phyloP scores from a whole-genome alignment of 1,284 basidiomycete species.

The Marasmius tenuissimus region DNA sequence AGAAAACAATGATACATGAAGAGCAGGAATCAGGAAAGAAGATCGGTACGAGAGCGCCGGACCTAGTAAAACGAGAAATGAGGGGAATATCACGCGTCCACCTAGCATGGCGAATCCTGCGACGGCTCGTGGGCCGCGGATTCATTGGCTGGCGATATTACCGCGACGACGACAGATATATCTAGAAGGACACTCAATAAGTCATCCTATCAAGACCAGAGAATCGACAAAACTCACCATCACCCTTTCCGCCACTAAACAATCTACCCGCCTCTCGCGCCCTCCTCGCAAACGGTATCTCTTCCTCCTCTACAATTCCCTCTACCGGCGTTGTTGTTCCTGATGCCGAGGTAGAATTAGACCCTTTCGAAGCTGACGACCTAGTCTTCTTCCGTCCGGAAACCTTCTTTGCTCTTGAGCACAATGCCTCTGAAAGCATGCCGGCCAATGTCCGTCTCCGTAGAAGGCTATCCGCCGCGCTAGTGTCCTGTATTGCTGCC shows the following conservation, averaged over 20 bases:
- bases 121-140: neutral
- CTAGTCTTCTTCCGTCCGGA: constrained; percentile 39
- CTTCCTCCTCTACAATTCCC: constrained; percentile 35
- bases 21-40: neutral
- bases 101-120: neutral
- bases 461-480: constrained; percentile 27
- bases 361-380: constrained; percentile 9
- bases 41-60: neutral
- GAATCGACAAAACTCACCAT: constrained; percentile 60
- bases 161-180: constrained; percentile 65
- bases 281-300: constrained; percentile 68
- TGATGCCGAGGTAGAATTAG: neutral
- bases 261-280: constrained; percentile 61
- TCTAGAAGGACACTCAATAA: constrained; percentile 35
- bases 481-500: neutral
- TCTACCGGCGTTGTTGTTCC: constrained; percentile 16
- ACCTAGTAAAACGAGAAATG: no score
- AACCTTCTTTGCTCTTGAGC: constrained; percentile 64
- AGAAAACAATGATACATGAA: neutral
- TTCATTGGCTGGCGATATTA: constrained; percentile 47
- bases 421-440: constrained; percentile 71
- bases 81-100: no score
- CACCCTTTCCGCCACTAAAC: constrained; percentile 74
- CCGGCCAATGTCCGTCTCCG: constrained; percentile 58
- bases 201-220: neutral